Percentiles rank a stretch among this genome's conserved stretches.
Conservation (phyloP, 768 basidiomycete species). For the Termitomyces titanicus region DNA sequence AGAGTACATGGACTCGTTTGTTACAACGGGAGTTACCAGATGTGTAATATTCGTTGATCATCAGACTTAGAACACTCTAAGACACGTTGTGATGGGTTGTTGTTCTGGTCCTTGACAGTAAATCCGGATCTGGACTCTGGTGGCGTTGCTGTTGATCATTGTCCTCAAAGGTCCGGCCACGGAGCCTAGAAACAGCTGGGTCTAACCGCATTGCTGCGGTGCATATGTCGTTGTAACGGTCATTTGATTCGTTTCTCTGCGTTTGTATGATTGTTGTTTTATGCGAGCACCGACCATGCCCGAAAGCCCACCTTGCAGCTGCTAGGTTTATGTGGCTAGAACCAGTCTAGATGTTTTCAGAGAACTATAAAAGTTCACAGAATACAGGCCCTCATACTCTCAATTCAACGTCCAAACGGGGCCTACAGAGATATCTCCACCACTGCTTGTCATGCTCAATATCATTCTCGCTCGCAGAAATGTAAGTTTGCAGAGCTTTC, state of each 20-base stretch:
- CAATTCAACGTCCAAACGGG: background rate
- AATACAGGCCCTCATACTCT: background rate
- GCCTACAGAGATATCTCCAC: background rate
- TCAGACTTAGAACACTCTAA: no score
- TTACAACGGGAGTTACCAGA: conserved; percentile 87
- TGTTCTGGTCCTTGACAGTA: background rate
- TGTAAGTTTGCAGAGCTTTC: conserved; percentile 12
- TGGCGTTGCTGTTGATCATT: background rate
- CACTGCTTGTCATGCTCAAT: conserved; percentile 11
- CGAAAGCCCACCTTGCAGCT: background rate
- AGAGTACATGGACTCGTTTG: conserved; percentile 82
- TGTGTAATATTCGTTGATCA: conserved; percentile 25
- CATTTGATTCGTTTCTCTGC: background rate
- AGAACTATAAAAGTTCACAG: background rate
- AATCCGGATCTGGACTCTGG: background rate
- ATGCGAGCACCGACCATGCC: background rate
- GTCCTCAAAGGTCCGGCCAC: background rate
- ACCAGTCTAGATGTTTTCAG: background rate
- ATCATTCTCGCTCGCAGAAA: conserved; percentile 23
- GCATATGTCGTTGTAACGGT: background rate
- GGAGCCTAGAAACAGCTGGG: background rate
- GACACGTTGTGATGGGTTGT: no score
- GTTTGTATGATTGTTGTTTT: no score
- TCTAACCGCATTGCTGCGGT: background rate
- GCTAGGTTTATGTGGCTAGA: background rate